Evolutionary conservation across 176 grass and related monocot genomes (phyloP), one percentile per base, ranked within the genome.

Genomic region (Otatea glauca): DNA sequence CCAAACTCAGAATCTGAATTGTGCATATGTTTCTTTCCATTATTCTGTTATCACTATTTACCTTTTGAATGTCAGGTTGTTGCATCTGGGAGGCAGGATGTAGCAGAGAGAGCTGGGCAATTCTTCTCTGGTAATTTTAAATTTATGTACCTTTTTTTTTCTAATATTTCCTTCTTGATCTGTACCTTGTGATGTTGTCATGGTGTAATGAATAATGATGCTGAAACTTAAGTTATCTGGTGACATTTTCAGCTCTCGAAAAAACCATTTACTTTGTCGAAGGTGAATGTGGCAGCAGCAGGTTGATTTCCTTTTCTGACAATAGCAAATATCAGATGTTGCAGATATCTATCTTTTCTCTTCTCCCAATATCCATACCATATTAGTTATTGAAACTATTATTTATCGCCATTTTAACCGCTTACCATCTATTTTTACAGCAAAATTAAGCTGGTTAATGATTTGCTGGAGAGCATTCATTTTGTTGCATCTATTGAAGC

Each of bases 401-500:
- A 85, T 77, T 73, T 9, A 53, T 43, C 12, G 12, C 50, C 3
- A 72, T 44, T 61, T 76, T 38, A 79, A 82, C 49, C 9, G 1
- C 54, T 42, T 49, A 42, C 44, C 7, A 85, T 67, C 42, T 67
- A 68, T 58, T 56, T 91, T 49, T 89, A 85, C 87, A 98, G 92
- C 77, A 95, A 95, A 91, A 81, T 98, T 88, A 91, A 65, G 83
- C 54, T 88, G 68, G 92, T 98, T 54, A 98, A 98, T 81, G 84
- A 90, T 92, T 85, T 98, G 78, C 74, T 98, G 65, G 92, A 98
- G 76, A 51, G 92, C 48, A 93, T 98, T 88, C 95, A 98, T 92
- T 86, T 95, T 86, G 43, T 98, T 73, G 89, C 92, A 35, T 98
- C 91, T 84, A 72, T 90, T 72, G 95, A 98, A 94, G 95, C 95